Base-by-base conservation (phyloP, 2,329 filamentous ascomycete species). In the Lecanosticta acicola region DNA sequence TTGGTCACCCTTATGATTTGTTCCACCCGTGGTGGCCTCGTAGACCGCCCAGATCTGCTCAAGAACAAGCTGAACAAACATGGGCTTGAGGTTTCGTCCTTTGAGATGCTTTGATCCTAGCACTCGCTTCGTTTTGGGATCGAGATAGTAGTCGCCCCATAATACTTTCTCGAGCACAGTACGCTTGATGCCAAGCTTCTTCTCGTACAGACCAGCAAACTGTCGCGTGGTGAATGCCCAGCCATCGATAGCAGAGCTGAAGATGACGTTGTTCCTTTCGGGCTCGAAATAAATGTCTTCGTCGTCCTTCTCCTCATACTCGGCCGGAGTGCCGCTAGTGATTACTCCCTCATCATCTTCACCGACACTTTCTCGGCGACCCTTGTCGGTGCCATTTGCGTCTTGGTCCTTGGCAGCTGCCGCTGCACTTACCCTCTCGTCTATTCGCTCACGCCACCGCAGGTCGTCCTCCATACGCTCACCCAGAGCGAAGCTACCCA, bases 391-490 rank as follows among this genome's bases (percentile, higher is more conserved):
- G 64, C 66, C 39, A 64, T 52, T 43, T 29, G 53, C 53, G 29
- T 46, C 49, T 33, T 55, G 55, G 19, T 59, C 55, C 42, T 65
- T 53, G 18, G 58, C 58, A 8, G 51, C 56, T 1, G 80, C 80
- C 32, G 83, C 78, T 1, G 85, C 85, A 49, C 79, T 87, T 38
- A 90, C 80, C 51, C 84, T 81, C 66, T 94, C 86, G 60, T 98
- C 93, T 69, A 97, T 87, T 48, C 80, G 81, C 69, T 97, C 90
- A 56, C 93, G 79, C 93, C 93, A 98, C 66, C 93, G 87, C 48
- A 97, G 75, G 64, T 98, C 91, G 58, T 97, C 91, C 66, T 97
- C 93, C 93, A 98, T 98, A 41, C 93, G 82, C 68, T 98, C 93
- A 43, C 93, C 93, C 59, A 96, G 89, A 64, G 95, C 96, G 67